These are phyloP conservation scores for Zasmidium citrigriseum DNA, from an alignment of 2,329 filamentous ascomycete genomes.

Conservation along the genomic window DNA sequence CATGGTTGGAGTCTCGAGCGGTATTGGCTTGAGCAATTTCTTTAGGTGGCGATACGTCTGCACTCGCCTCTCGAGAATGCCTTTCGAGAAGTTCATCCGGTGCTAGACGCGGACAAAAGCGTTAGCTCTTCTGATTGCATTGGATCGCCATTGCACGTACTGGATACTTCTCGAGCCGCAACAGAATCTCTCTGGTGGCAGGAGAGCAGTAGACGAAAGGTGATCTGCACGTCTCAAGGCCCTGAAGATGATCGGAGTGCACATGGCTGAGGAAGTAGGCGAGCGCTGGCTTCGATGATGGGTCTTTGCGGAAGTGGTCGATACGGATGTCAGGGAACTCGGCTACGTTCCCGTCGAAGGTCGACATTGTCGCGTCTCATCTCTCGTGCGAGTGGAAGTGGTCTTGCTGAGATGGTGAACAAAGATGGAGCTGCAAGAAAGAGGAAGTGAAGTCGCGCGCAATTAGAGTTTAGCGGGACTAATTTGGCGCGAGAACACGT, in stretches of 20 bases:
- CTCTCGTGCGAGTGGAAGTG: background rate
- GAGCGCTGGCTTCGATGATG: slow-evolving; percentile 61
- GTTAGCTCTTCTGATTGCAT: slow-evolving; percentile 50
- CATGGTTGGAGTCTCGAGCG: slow-evolving; percentile 74
- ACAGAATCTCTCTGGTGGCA: slow-evolving; percentile 75
- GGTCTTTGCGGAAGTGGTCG: slow-evolving; percentile 71
- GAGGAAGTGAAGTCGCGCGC: background rate
- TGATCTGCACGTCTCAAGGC: slow-evolving; percentile 72
- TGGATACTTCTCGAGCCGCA: slow-evolving; percentile 48
- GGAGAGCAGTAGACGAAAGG: slow-evolving; percentile 91
- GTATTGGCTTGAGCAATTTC: slow-evolving; percentile 74
- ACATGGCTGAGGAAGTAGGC: slow-evolving; percentile 91
- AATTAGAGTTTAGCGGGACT: too few relatives aligned
- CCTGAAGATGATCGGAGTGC: slow-evolving; percentile 84
- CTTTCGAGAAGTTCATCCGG: slow-evolving; percentile 77
- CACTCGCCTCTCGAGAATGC: slow-evolving; percentile 72
- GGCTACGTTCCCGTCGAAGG: slow-evolving; percentile 68
- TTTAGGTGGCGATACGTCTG: slow-evolving; percentile 76
- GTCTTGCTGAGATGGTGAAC: background rate
- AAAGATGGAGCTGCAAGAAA: too few relatives aligned
- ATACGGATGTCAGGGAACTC: slow-evolving; percentile 83
- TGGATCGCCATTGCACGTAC: too few relatives aligned
- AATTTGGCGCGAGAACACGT: background rate
- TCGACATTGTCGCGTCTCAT: slow-evolving; percentile 63
- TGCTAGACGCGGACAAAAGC: slow-evolving; percentile 66